Base-by-base conservation (phyloP, 176 grass and related monocot species). In the Zizania latifolia region DNA sequence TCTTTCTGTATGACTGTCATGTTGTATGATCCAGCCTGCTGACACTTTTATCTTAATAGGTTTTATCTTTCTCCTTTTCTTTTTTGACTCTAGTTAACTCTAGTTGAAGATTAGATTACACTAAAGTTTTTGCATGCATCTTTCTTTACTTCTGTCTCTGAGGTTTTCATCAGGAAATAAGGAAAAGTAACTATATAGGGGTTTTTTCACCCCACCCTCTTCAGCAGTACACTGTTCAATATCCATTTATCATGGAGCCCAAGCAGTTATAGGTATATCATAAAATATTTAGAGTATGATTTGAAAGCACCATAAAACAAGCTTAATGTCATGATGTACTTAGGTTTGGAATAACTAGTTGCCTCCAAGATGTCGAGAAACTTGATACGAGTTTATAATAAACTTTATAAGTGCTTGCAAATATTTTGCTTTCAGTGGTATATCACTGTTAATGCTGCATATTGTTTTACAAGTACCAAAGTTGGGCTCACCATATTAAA, bases 71-170 rank as follows among this genome's bases (percentile, higher is more conserved):
- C n/a, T 57, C 2, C 19, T 51, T 21, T 43, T 3, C 2, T 0
- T 68, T 57, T 26, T 32, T 38, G 27, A 6, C 62, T 4, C 4
- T 35, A 68, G 1, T n/a, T n/a, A n/a, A n/a, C n/a, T n/a, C n/a
- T n/a, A n/a, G 45, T 66, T 54, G 65, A 27, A 34, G 19, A 63
- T 16, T 31, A 51, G 6, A n/a, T n/a, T n/a, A 15, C 39, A 40
- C 48, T 36, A 53, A 82, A 51, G 33, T 37, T 72, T 68, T 51
- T 72, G 23, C 38, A 79, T 64, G 76, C 23, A 33, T 58, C 7
- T 78, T 57, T 77, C 68, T 23, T 58, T 69, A 29, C 6, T 60
- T n/a, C n/a, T 79, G 13, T 69, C 69, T 59, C 12, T 79, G 58
- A 84, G 31, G 12, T 66, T 65, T 70, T 39, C 2, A 10, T 81